Conservation (phyloP, 2,329 filamentous ascomycete species). For the Colletotrichum brevisporum region DNA sequence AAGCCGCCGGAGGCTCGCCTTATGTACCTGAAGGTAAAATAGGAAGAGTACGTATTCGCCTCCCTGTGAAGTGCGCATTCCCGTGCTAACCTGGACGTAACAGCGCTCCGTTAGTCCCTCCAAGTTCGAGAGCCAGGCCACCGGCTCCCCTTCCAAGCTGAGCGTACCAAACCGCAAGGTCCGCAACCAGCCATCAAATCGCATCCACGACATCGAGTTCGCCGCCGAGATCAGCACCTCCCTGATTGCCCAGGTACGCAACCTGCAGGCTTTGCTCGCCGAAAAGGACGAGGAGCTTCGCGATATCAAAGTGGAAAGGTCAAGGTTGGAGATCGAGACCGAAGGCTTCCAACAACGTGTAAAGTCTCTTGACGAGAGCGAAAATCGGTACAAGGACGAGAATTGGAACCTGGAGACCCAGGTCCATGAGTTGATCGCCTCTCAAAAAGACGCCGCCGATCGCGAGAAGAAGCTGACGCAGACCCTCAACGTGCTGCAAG, state of each 20-base stretch:
- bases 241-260: conserved; percentile 92
- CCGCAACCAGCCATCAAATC: conserved; percentile 88
- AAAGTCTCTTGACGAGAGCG: conserved; percentile 89
- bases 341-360: conserved; percentile 85
- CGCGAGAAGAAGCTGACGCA: conserved; percentile 87
- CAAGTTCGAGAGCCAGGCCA: conserved; percentile 87
- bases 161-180: conserved; percentile 89
- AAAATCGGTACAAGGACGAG: conserved; percentile 97
- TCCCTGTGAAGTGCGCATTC: conserved; percentile 9
- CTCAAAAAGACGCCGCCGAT: conserved; percentile 82
- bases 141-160: conserved; percentile 89
- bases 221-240: conserved; percentile 98
- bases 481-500: conserved; percentile 75
- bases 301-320: conserved; percentile 79
- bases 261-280: conserved; percentile 85
- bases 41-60: conserved; percentile 62
- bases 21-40: conserved; percentile 67
- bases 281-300: conserved; percentile 92
- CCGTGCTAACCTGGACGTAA: conserved; percentile 26
- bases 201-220: conserved; percentile 96
- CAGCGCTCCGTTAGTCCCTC: conserved; percentile 80
- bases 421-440: conserved; percentile 84
- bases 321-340: conserved; percentile 84
- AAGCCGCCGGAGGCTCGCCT: conserved; percentile 67
- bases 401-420: conserved; percentile 98